Evolutionary conservation across 208 protist species (phyloP).

Genomic region (Trypanosoma scelopori): DNA sequence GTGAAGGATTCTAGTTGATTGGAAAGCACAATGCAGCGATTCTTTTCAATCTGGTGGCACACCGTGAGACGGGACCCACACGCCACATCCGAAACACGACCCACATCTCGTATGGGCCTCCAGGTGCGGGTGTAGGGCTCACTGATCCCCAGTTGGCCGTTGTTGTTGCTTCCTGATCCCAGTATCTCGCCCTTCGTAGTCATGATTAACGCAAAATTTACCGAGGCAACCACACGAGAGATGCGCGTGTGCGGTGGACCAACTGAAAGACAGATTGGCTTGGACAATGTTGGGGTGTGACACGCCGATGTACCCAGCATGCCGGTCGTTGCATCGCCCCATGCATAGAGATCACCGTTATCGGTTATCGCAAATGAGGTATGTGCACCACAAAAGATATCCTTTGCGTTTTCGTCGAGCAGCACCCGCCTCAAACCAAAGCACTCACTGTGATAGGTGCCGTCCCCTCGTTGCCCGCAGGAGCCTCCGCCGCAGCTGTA

Average conservation of each 20-base stretch:
- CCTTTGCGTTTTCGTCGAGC: slow-evolving; percentile 15
- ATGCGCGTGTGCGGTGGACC: slow-evolving; percentile 16
- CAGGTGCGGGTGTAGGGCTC: slow-evolving; percentile 14
- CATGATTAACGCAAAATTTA: slow-evolving; percentile 19
- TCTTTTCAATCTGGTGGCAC: slow-evolving; percentile 25
- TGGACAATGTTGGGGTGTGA: slow-evolving; percentile 6
- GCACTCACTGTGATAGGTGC: slow-evolving; percentile 15
- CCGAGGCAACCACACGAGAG: slow-evolving; percentile 16
- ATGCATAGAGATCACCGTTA: slow-evolving; percentile 21
- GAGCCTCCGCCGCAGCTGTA: slow-evolving; percentile 26
- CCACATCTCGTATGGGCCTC: slow-evolving; percentile 26
- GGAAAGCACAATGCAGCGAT: slow-evolving; percentile 24
- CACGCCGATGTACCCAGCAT: slow-evolving; percentile 13
- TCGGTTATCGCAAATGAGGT: slow-evolving; percentile 24
- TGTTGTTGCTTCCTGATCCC: slow-evolving; percentile 23
- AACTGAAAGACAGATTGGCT: slow-evolving; percentile 19
- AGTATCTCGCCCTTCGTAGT: slow-evolving; percentile 24
- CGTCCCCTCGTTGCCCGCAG: slow-evolving; percentile 29
- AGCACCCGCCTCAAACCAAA: slow-evolving; percentile 15
- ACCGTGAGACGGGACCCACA: slow-evolving; percentile 20
- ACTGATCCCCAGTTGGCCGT: slow-evolving; percentile 24
- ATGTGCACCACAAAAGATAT: slow-evolving; percentile 31
- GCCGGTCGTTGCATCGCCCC: slow-evolving; percentile 28
- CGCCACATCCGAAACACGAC: slow-evolving; percentile 16
- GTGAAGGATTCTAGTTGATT: slow-evolving; percentile 15